Evolutionary conservation across 1,284 basidiomycete species (phyloP), one percentile per base, ranked within the genome.

Genomic region (Pulchroboletus neoregius): DNA sequence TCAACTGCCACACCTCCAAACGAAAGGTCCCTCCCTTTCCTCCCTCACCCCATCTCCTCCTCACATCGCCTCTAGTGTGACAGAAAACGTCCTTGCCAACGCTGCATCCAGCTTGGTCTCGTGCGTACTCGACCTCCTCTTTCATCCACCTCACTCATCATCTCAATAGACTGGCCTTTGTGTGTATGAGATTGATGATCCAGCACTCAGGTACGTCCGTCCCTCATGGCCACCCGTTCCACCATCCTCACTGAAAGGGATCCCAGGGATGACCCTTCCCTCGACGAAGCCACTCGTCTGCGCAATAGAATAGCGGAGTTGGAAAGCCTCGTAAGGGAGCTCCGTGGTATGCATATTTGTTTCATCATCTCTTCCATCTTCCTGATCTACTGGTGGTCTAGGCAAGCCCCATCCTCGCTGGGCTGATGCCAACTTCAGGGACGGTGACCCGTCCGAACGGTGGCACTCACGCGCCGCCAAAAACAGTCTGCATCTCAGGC

Each of bases 1-100:
- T 94, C 47, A 92, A 93, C 59, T 94, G 91, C 69, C 91, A 94
- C 68, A 91, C 90, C 40, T 92, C 91, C 46, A 94, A 94, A 71
- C 75, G 91, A 60, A 94, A 92, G 77, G 90, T 91, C 53, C 52
- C n/a, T 65, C 38, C 5, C 52, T 51, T 75, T 65, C 27, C 2
- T 15, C 5, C 8, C 31, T 10, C 40, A 9, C 23, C 36, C 13
- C 18, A 15, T 27, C 7, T n/a, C 0, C 0, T 23, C 44, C 45
- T 52, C 28, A 49, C 45, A 48, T 31, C 24, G 39, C 39, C 39
- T 35, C 34, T 55, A 89, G 85, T 89, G 87, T 58, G 86, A 89
- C 69, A 73, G 87, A 50, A 88, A 88, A 61, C 76, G 85, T 31
- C 90, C 90, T n/a, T 92, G 91, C 67, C 84, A 88, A 54, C 74